phyloP scores from a whole-genome alignment of 768 basidiomycete species.

The Lactarius psammicola region DNA sequence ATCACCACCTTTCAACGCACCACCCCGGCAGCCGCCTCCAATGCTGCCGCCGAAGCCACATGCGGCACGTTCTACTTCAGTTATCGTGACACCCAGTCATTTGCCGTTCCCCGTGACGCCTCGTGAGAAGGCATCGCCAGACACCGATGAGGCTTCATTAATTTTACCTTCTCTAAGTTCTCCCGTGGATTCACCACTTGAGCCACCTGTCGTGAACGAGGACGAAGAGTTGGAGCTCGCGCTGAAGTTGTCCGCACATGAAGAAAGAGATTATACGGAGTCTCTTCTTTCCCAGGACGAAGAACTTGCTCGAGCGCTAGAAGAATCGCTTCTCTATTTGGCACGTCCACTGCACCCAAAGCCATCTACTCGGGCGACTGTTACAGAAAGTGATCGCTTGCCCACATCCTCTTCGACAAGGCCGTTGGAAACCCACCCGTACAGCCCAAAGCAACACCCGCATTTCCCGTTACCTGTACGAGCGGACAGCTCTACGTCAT shows the following conservation, averaged over 20 bases:
- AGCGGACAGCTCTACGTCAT: conserved; percentile 1
- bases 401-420: background rate
- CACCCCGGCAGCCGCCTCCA: conserved; percentile 7
- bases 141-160: background rate
- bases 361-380: background rate
- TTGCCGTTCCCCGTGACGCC: background rate
- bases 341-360: background rate
- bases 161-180: conserved; percentile 20
- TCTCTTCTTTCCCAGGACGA: conserved; percentile 16
- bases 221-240: conserved; percentile 68
- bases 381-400: background rate
- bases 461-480: background rate
- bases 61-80: conserved; percentile 6
- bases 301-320: conserved; percentile 21
- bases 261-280: conserved; percentile 2
- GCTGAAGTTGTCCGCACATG: conserved; percentile 49
- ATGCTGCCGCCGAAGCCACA: conserved; percentile 7
- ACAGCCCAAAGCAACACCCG: background rate
- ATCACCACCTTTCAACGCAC: background rate
- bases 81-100: background rate
- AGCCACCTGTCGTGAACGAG: conserved; percentile 37
- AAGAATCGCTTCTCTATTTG: conserved; percentile 13
- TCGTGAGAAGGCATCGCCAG: background rate
- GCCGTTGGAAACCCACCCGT: conserved; percentile 6
- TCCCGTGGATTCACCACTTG: conserved; percentile 23